Base-by-base conservation (phyloP, 2,329 filamentous ascomycete genomes). In the Colletotrichum scovillei region DNA sequence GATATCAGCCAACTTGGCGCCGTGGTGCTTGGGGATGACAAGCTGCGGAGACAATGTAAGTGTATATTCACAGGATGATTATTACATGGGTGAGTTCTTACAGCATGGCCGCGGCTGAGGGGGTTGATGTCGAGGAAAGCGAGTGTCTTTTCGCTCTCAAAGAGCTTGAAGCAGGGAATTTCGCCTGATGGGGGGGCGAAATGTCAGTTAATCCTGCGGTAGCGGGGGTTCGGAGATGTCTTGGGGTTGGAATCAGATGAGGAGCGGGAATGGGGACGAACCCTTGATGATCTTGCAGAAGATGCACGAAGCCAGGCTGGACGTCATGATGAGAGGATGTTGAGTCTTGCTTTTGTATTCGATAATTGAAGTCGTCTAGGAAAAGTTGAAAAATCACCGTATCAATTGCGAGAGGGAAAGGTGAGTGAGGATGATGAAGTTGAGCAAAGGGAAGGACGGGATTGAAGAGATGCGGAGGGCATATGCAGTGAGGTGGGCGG, bases 261-360 rank as follows among this genome's bases (percentile, higher is more conserved):
- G 8, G 22, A 30, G 24, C 14, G n/a, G 26, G 9, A 28, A 11
- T 12, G 11, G 5, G 55, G 12, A 76, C 80, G 74, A 80, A 88
- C 96, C 96, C 90, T 97, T 97, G 87, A 99, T 93, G 82, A 99
- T 98, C 84, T 95, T 97, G 89, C 97, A 99, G 87, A 99, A 99
- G 81, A 98, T 95, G 83, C 97, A 99, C 75, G 92, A 88, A 67
- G 92, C 88, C 86, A 90, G 89, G 73, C 78, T 85, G 72, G 76
- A 81, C 49, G 78, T 74, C 79, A 82, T 82, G 67, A 63, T 70
- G 52, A 14, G 5, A 7, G 11, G 32, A 35, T 35, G 28, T 11
- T 55, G 24, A 35, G 5, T 19, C 32, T 35, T 12, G 49, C 12
- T 55, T 38, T 8, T 6, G n/a, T 55, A 16, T 55, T 55, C 8